phyloP scores from a whole-genome alignment of 768 basidiomycete genomes.

The Calocybe indica region DNA sequence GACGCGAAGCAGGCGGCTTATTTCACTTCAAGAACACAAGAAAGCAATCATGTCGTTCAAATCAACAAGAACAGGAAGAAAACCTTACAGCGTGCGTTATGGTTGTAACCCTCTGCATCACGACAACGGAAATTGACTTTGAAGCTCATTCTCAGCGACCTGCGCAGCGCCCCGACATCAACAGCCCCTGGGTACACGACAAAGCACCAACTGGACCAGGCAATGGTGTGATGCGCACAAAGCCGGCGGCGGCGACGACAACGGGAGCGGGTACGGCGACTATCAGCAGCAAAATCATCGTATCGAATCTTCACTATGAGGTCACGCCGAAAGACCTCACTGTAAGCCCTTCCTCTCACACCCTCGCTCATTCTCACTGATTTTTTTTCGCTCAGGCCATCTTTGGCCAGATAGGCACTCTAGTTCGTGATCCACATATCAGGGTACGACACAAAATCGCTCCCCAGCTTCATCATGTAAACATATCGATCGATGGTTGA shows the following conservation, averaged over 20 bases:
- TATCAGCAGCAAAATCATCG: conserved; percentile 50
- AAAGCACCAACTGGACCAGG: conserved; percentile 48
- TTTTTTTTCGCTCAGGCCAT: conserved; percentile 49
- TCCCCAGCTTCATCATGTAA: conserved; percentile 60
- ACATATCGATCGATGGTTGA: conserved; percentile 39
- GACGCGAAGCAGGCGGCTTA: too few species aligned
- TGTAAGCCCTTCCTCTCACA: conserved; percentile 40
- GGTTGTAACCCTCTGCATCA: too few species aligned
- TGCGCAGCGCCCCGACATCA: conserved; percentile 37
- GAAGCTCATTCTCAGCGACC: conserved; percentile 42
- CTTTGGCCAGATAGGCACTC: conserved; percentile 89
- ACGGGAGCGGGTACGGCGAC: conserved; percentile 31
- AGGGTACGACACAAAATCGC: conserved; percentile 71
- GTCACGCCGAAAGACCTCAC: conserved; percentile 83
- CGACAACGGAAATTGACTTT: not conserved
- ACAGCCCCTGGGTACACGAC: conserved; percentile 76
- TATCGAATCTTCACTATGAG: conserved; percentile 90
- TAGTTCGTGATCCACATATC: conserved; percentile 88
- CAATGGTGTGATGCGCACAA: conserved; percentile 16
- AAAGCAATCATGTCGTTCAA: too few species aligned
- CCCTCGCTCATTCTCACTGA: conserved; percentile 2
- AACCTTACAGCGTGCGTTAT: not conserved
- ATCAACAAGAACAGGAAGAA: not conserved
- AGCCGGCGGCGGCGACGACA: conserved; percentile 16
- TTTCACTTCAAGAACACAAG: too few species aligned